Evolutionary conservation across 768 basidiomycete species (phyloP), one percentile per base, ranked within the genome.

Genomic region (Russula sp.): DNA sequence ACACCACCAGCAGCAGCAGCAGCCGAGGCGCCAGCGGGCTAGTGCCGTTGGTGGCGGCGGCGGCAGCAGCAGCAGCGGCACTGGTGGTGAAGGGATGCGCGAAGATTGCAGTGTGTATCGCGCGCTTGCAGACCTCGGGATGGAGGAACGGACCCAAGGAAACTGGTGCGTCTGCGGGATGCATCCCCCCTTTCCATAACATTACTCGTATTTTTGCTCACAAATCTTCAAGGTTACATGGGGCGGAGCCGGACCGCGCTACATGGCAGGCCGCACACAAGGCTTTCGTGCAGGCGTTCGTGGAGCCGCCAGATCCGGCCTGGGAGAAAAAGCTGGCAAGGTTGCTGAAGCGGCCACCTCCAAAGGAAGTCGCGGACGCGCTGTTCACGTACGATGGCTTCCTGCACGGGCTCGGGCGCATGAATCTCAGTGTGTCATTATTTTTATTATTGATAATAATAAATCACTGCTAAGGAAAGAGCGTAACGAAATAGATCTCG

Each of bases 341-440:
- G 61, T 67, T 88, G n/a, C 61, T 89, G 66, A 84, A 83, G 69
- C 72, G 73, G 56, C 73, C 76, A 0, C 51, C 79, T 11, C 77
- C 79, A 8, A 69, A 75, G 14, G 79, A 82, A 11, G 71, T 90
- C 32, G 76, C 77, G 6, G 72, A 74, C 14, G 82, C 82, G 14
- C 73, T 93, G 34, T 92, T 95, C 72, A 81, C 80, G 20, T 93
- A 90, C 67, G 84, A 88, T 32, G 83, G 81, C 3, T 94, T 92
- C 71, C 74, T 93, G 34, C 78, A 79, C 38, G 83, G 86, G 0
- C 71, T 92, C 38, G 88, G 90, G 2, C 80, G 85, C 47, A 91
- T 90, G 83, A 88, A 82, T 63, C 79, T 94, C 29, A 94, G 90
- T 90, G 60, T 65, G 86, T 79, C 41, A 32, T 20, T 25, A 14